phyloP scores from a whole-genome alignment of 257 asterid species.

The Thymus mandschuricus region DNA sequence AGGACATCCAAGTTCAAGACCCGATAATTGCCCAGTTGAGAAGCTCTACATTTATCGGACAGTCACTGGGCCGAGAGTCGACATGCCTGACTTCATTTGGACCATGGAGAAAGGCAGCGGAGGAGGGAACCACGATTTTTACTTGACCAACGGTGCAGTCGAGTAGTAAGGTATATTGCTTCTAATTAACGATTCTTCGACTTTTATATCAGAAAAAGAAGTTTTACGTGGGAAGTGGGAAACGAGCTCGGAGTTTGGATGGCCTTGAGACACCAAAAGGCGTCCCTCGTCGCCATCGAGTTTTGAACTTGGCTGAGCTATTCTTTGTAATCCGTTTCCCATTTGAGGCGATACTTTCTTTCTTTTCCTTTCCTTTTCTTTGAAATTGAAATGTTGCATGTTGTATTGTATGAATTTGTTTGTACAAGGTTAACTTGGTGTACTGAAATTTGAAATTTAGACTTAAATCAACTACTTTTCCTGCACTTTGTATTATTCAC shows the following conservation, averaged over 20 bases:
- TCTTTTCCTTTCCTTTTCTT: too few species aligned
- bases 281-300: slow-evolving; percentile 53
- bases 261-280: slow-evolving; percentile 33
- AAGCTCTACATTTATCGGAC: slow-evolving; percentile 76
- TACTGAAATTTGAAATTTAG: slow-evolving; percentile 37
- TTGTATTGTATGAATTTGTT: slow-evolving; percentile 33
- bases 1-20: slow-evolving; percentile 66
- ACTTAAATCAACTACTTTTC: slow-evolving; percentile 24
- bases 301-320: slow-evolving; percentile 61
- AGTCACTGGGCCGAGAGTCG: slow-evolving; percentile 71
- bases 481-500: slow-evolving; percentile 7
- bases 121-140: slow-evolving; percentile 33
- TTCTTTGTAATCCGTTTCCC: slow-evolving; percentile 31
- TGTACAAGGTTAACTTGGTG: slow-evolving; percentile 34
- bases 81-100: slow-evolving; percentile 83
- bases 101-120: slow-evolving; percentile 57
- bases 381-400: background rate
- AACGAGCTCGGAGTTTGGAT: slow-evolving; percentile 5
- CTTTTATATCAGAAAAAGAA: slow-evolving; percentile 30
- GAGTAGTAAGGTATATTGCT: slow-evolving; percentile 43
- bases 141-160: slow-evolving; percentile 31
- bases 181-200: slow-evolving; percentile 32
- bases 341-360: slow-evolving; percentile 31
- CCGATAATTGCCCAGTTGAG: slow-evolving; percentile 71
- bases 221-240: slow-evolving; percentile 34